Evolutionary conservation across 257 asterid species (phyloP), one percentile per base, ranked within the genome.

Genomic region (Nicotiana tabacum): DNA sequence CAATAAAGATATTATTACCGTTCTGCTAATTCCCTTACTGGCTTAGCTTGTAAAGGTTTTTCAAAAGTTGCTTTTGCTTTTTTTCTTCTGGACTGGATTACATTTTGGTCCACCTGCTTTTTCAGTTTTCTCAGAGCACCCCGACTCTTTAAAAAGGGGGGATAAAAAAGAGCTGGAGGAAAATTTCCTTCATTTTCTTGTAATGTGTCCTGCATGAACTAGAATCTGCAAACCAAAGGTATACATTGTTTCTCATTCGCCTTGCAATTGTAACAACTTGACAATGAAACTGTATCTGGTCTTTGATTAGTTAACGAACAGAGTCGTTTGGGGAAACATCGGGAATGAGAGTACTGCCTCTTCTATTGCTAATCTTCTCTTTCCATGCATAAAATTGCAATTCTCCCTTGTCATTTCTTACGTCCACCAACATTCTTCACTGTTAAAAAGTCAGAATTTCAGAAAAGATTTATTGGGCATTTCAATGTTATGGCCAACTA

Each of bases 11-110:
- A 21, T 11, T n/a, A 70, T 70, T 51, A 17, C 27, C 39, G 78
- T 43, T 21, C 2, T 46, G 61, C 61, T 72, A 24, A 72, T 72
- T 46, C 39, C 58, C 39, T 24, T 27, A 37, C 24, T 5, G 9
- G 58, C 80, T 46, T 74, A 74, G 80, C 62, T 70, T 21, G 37
- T 70, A 24, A 72, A 11, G 61, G 60, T 46, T 72, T 72, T 72
- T 60, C 60, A 72, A 6, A 18, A 43, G 35, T 43, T 72, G 11
- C 60, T 43, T 60, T 21, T 72, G 21, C 21, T 43, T 12, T 72
- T 6, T 72, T 43, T 72, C 60, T 46, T 72, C 78, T 24, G 60
- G 2, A 72, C 53, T 46, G 61, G 61, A 46, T 11, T 72, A 13
- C 21, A 46, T 72, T 43, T 72, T 24, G 78, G 61, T 43, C 13